phyloP scores from a whole-genome alignment of 1,139 yeast genomes.

The Debaryomycetaceae sp. region DNA sequence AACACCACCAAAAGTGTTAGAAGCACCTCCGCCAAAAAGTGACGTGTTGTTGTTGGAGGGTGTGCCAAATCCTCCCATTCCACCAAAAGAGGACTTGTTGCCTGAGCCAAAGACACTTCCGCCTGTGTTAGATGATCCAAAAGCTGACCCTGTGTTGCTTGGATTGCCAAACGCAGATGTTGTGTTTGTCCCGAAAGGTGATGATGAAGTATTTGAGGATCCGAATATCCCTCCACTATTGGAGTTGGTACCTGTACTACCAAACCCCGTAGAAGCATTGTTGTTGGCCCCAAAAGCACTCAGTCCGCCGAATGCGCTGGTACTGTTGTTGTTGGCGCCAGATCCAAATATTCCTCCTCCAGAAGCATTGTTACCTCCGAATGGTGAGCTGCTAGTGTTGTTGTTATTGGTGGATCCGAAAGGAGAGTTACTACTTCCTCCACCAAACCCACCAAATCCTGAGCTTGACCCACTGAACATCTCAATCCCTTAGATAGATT shows the following conservation, averaged over 20 bases:
- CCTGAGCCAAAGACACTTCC: constrained; percentile 25
- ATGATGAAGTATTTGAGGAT: constrained; percentile 14
- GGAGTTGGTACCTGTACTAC: constrained; percentile 15
- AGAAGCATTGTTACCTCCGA: constrained; percentile 16
- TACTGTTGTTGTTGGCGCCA: constrained; percentile 9
- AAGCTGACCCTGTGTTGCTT: constrained; percentile 11
- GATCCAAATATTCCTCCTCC: constrained; percentile 19
- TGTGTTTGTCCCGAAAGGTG: constrained; percentile 16
- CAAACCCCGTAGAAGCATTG: constrained; percentile 33
- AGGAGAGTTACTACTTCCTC: constrained; percentile 28
- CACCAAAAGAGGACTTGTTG: constrained; percentile 15
- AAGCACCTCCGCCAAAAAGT: constrained; percentile 17
- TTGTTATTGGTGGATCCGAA: constrained; percentile 25
- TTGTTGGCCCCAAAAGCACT: constrained; percentile 19
- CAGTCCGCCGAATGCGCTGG: constrained; percentile 22
- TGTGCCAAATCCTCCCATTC: constrained; percentile 13
- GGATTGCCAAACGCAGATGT: constrained; percentile 26
- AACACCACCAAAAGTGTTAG: constrained; percentile 20
- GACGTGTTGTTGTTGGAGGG: constrained; percentile 14
- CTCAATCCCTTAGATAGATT: not conserved
- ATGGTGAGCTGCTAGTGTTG: constrained; percentile 28
- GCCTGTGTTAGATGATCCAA: constrained; percentile 15
- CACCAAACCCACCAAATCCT: constrained; percentile 65
- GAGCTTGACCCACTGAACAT: constrained; percentile 50
- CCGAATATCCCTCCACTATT: constrained; percentile 20